phyloP scores from a whole-genome alignment of 768 basidiomycete genomes.

The Leccinum subgranulosum region DNA sequence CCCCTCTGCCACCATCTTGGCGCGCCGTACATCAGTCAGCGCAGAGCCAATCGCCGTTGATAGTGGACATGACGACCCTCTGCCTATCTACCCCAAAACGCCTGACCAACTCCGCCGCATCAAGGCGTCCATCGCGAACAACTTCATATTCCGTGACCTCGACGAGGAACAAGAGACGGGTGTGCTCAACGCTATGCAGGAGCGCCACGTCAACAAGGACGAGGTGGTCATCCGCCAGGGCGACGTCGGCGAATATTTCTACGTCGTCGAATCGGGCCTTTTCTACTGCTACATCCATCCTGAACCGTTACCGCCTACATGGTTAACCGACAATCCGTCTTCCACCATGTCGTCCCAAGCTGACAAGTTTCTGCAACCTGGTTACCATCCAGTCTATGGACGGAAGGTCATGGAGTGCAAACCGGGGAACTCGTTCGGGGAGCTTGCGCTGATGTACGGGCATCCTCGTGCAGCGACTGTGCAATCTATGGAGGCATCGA shows the following conservation, averaged over 20 bases:
- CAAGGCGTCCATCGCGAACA: slow-evolving; percentile 78
- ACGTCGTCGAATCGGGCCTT: slow-evolving; percentile 89
- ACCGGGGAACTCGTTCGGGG: slow-evolving; percentile 88
- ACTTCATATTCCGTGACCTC: slow-evolving; percentile 94
- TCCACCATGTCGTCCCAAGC: slow-evolving; percentile 36
- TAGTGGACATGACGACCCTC: slow-evolving; percentile 57
- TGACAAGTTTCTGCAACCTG: slow-evolving; percentile 60
- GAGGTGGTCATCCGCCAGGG: slow-evolving; percentile 97
- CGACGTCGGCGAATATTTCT: slow-evolving; percentile 95
- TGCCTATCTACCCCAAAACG: slow-evolving; percentile 77
- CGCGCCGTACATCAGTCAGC: slow-evolving; percentile 90
- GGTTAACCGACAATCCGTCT: slow-evolving; percentile 45
- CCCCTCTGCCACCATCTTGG: slow-evolving; percentile 75
- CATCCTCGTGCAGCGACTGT: slow-evolving; percentile 96
- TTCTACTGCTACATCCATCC: slow-evolving; percentile 80
- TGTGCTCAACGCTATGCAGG: slow-evolving; percentile 94
- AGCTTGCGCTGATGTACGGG: slow-evolving; percentile 97
- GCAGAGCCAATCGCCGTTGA: slow-evolving; percentile 94
- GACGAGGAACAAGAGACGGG: slow-evolving; percentile 95
- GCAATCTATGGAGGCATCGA: slow-evolving; percentile 75
- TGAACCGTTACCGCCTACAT: slow-evolving; percentile 60
- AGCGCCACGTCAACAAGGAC: slow-evolving; percentile 63
- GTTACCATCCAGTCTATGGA: slow-evolving; percentile 69
- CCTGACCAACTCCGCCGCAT: slow-evolving; percentile 85
- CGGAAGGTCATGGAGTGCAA: slow-evolving; percentile 82